A percentile compares a stretch with the other conserved stretches of the same genome.
Evolutionary conservation across 2,329 filamentous ascomycete species (phyloP).

Genomic region (Trichocomaceae sp.): DNA sequence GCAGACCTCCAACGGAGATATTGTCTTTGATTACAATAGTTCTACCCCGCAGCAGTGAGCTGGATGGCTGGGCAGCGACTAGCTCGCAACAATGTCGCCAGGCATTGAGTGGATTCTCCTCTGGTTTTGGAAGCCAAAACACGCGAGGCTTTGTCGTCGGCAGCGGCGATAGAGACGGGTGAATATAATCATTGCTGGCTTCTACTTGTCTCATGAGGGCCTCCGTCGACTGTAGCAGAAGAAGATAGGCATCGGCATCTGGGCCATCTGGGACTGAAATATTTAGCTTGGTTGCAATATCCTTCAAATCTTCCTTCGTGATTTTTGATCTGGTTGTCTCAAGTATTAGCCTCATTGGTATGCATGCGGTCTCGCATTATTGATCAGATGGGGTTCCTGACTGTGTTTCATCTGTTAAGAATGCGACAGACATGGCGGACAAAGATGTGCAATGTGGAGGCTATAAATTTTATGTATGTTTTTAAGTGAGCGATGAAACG

Average conservation of each 20-base stretch:
- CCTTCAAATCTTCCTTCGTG: not conserved
- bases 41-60: slow-evolving; percentile 22
- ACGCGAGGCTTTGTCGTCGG: slow-evolving; percentile 9
- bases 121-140: slow-evolving; percentile 19
- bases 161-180: slow-evolving; percentile 27
- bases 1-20: slow-evolving; percentile 30
- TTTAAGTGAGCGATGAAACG: not conserved
- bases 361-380: not conserved
- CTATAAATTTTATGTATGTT: not conserved
- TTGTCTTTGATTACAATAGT: slow-evolving; percentile 34
- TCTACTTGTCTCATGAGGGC: slow-evolving; percentile 23
- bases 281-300: not conserved
- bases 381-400: not conserved
- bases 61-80: slow-evolving; percentile 20
- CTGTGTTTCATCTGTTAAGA: slow-evolving; percentile 1
- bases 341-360: not conserved
- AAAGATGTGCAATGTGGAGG: not conserved
- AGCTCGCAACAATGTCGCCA: slow-evolving; percentile 36
- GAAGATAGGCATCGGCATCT: slow-evolving; percentile 17
- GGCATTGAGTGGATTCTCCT: slow-evolving; percentile 38
- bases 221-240: slow-evolving; percentile 23
- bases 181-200: slow-evolving; percentile 28
- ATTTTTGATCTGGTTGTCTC: slow-evolving; percentile 3
- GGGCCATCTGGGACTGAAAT: slow-evolving; percentile 2
- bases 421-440: slow-evolving; percentile 5